Evolutionary conservation across 441 rosid species (phyloP), one percentile per base, ranked within the genome.

Genomic region (Bocquillonia castaneifolia): DNA sequence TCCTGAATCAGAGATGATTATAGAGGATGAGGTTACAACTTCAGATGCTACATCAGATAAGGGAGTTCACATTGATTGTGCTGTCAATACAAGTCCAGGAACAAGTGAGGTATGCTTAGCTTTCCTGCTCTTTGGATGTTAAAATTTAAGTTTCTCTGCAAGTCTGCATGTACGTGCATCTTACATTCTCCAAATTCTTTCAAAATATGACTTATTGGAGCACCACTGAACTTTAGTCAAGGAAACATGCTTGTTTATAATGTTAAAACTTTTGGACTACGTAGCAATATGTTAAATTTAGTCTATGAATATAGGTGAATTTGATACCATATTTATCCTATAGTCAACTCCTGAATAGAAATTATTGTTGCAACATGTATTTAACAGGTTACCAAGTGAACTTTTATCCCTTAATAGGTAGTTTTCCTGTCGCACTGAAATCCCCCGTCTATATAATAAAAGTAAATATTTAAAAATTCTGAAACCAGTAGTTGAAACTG

Each of bases 21-120:
- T 64, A 18, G 91, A 92, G 73, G 90, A 81, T 56, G 79, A 81
- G 29, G 51, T 53, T 52, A 45, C 63, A 39, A 66, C 71, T 42
- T 72, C 71, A 17, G 84, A 76, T 65, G 60, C 65, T 10, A 77
- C 69, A 28, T 62, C 50, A 59, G 92, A 89, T 61, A 68, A 74
- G 8, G 79, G 78, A 69, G 72, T 81, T 63, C 78, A 72, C 72
- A 83, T 95, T 23, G 68, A 83, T 77, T 88, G 89, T 70, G 72
- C 79, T 50, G 82, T 92, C 66, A 86, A 86, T 73, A 80, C 88
- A 28, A 88, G 97, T 79, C 97, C 98, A 31, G 99, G 97, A 60
- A 70, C 89, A 55, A 81, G 97, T 60, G 98, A 95, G 92, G 99
- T 95, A 87, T 14, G 61, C 58, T 53, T 63, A 17, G 64, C 47